A percentile compares a stretch with the other conserved stretches of the same genome.
Evolutionary conservation across 2,329 filamentous ascomycete genomes (phyloP).

Genomic region (Diplocarpon rosae): DNA sequence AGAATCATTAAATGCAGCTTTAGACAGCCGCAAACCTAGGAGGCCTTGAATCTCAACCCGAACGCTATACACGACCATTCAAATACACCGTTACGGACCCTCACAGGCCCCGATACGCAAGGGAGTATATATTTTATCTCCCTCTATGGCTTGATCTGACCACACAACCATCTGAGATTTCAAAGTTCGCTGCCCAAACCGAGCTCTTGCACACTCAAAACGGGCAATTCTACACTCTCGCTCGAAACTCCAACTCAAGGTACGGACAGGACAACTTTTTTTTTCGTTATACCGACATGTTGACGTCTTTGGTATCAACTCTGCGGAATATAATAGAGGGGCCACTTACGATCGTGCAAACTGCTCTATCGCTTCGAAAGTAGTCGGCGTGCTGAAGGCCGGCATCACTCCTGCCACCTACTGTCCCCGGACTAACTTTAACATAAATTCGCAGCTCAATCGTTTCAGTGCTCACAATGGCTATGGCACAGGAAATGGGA

Average conservation of each 20-base stretch:
- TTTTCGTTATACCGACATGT: conserved; percentile 54
- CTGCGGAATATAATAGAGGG: conserved; percentile 49
- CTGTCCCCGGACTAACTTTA: conserved; percentile 58
- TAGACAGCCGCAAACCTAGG: conserved; percentile 55
- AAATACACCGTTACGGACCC: conserved; percentile 47
- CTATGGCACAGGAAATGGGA: conserved; percentile 41
- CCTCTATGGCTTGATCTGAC: conserved; percentile 44
- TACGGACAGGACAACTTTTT: conserved; percentile 40
- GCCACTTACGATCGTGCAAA: conserved; percentile 29
- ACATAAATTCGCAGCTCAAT: conserved; percentile 51
- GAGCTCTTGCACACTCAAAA: conserved; percentile 55
- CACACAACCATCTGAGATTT: conserved; percentile 31
- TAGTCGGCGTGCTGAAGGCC: conserved; percentile 40
- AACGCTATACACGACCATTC: conserved; percentile 49
- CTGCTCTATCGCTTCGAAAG: conserved; percentile 28
- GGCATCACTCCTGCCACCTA: conserved; percentile 48
- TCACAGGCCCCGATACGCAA: conserved; percentile 35
- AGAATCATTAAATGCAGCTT: conserved; percentile 51
- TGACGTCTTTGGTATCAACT: conserved; percentile 55
- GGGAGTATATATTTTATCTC: conserved; percentile 56
- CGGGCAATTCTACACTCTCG: conserved; percentile 55
- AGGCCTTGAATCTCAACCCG: conserved; percentile 40
- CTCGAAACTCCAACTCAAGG: conserved; percentile 51
- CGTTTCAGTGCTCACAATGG: conserved; percentile 61
- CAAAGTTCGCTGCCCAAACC: conserved; percentile 51